phyloP scores from a whole-genome alignment of 371 early-diverging fungal genomes.

The Rhizopus microsporus region DNA sequence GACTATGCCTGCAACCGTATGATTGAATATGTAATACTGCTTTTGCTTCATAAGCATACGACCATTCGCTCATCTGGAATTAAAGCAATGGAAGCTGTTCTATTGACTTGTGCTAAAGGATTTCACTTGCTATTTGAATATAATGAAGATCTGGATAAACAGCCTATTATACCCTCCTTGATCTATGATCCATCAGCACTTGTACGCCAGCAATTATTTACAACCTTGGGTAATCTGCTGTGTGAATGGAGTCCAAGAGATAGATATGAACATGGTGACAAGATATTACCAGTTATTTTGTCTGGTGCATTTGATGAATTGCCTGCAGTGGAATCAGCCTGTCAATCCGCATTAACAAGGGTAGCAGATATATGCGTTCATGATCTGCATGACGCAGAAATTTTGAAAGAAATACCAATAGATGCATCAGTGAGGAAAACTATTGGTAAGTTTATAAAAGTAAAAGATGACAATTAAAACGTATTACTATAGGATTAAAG shows the following conservation, averaged over 20 bases:
- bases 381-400: slow-evolving; percentile 32
- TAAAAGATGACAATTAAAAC: not conserved
- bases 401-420: slow-evolving; percentile 13
- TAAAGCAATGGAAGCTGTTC: slow-evolving; percentile 20
- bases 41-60: slow-evolving; percentile 31
- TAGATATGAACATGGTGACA: slow-evolving; percentile 33
- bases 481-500: slow-evolving; percentile 18
- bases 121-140: slow-evolving; percentile 20
- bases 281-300: slow-evolving; percentile 29
- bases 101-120: slow-evolving; percentile 21
- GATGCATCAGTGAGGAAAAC: slow-evolving; percentile 8
- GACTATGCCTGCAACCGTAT: slow-evolving; percentile 34
- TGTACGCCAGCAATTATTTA: slow-evolving; percentile 27
- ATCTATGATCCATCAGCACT: slow-evolving; percentile 30
- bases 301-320: slow-evolving; percentile 31
- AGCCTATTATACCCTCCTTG: slow-evolving; percentile 23
- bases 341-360: slow-evolving; percentile 12
- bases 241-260: slow-evolving; percentile 30
- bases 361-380: slow-evolving; percentile 21
- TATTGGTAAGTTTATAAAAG: slow-evolving; percentile 5
- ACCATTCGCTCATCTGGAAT: slow-evolving; percentile 32
- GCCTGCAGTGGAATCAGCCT: slow-evolving; percentile 15
- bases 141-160: slow-evolving; percentile 12
- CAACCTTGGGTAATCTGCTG: slow-evolving; percentile 15
- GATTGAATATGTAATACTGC: slow-evolving; percentile 14